Conservation (phyloP, 2,329 filamentous ascomycete species). For the Westerdykella aurantiaca region DNA sequence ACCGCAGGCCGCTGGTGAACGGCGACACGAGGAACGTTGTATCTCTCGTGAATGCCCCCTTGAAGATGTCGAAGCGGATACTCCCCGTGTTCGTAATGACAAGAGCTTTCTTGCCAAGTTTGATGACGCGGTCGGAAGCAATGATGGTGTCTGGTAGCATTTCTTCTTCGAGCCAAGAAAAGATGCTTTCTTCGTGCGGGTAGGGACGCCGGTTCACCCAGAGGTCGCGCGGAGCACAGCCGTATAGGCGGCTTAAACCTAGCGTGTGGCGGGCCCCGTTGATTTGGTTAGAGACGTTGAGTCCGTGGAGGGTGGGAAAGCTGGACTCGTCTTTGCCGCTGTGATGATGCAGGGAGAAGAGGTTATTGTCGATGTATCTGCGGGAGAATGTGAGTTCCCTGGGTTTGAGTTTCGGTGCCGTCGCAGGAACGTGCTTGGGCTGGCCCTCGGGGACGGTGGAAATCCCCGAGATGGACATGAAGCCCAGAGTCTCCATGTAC, state of each 20-base stretch:
- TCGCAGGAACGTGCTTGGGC: conserved; percentile 3
- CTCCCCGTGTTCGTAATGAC: conserved; percentile 84
- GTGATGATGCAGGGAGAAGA: conserved; percentile 78
- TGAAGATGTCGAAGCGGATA: conserved; percentile 92
- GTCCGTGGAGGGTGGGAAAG: conserved; percentile 71
- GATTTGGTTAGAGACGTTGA: conserved; percentile 66
- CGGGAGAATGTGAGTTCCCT: conserved; percentile 58
- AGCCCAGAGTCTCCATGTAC: conserved; percentile 93
- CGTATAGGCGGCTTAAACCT: conserved; percentile 65
- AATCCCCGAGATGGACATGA: conserved; percentile 75
- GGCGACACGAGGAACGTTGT: conserved; percentile 81
- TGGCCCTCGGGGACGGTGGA: conserved; percentile 36
- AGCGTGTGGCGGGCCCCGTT: conserved; percentile 62
- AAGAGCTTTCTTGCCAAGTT: conserved; percentile 57
- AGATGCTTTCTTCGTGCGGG: conserved; percentile 68
- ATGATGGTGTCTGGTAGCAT: conserved; percentile 65
- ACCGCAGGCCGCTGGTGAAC: conserved; percentile 73
- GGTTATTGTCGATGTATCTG: conserved; percentile 89
- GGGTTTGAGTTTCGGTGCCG: conserved; percentile 12
- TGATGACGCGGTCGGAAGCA: conserved; percentile 30
- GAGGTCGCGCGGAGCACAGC: conserved; percentile 74
- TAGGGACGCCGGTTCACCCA: conserved; percentile 80
- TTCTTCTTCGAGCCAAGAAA: conserved; percentile 69
- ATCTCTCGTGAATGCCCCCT: conserved; percentile 84
- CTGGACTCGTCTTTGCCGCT: conserved; percentile 63